A percentile compares a stretch with the other conserved stretches of the same genome.
phyloP scores from a whole-genome alignment of 176 grass and related monocot genomes.

The Puya raimondii region DNA sequence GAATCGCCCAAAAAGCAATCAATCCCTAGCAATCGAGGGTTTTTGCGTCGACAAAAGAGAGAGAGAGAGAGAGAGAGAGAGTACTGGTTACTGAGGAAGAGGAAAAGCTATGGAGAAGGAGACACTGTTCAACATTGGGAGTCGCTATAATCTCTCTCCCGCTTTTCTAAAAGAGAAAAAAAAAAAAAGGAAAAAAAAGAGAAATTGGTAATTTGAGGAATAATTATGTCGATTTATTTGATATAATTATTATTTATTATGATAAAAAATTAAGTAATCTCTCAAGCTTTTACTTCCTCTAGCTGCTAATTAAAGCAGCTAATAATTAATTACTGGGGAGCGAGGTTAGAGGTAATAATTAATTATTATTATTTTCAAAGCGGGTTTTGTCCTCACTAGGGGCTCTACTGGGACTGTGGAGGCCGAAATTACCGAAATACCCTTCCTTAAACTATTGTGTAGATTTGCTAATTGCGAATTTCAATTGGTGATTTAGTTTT shows the following conservation, averaged over 20 bases:
- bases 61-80: background rate
- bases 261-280: slow-evolving; percentile 22
- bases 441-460: background rate
- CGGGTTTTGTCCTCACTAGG: background rate
- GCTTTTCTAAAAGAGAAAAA: background rate
- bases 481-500: background rate
- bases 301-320: slow-evolving; percentile 26
- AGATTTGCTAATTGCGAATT: background rate
- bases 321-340: slow-evolving; percentile 26
- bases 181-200: background rate
- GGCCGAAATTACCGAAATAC: background rate
- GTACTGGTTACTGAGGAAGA: background rate
- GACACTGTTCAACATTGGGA: background rate
- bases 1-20: background rate
- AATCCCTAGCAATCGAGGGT: background rate
- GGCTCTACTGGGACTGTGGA: too few species aligned
- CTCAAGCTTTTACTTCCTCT: slow-evolving; percentile 39
- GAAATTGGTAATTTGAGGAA: background rate
- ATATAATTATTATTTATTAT: background rate
- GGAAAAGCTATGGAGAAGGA: background rate
- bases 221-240: background rate
- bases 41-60: too few species aligned
- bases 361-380: slow-evolving; percentile 14
- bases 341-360: slow-evolving; percentile 11
- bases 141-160: background rate